A percentile compares a stretch with the other conserved stretches of the same genome.
phyloP scores from a whole-genome alignment of 75 land plant species.

The Selaginella moellendorffii region DNA sequence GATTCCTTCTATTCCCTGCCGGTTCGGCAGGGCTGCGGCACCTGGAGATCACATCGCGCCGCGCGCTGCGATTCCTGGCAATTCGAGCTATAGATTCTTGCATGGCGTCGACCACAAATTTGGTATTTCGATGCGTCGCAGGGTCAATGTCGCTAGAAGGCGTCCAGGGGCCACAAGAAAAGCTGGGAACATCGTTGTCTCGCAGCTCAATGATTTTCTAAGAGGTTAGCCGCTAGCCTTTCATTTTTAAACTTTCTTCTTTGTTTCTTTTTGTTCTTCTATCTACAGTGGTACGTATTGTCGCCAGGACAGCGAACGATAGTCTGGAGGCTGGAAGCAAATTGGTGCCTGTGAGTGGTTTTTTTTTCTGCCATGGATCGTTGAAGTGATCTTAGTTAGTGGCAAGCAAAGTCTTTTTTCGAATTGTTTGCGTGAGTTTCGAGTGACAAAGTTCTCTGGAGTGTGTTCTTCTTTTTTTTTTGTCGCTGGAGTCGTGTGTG shows the following conservation, averaged over 20 bases:
- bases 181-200: background rate
- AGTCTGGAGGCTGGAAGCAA: background rate
- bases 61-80: too few species aligned
- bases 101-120: too few species aligned
- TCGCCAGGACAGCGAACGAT: background rate
- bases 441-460: too few species aligned
- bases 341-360: background rate
- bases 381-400: background rate
- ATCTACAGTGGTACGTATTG: background rate
- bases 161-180: background rate
- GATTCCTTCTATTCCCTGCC: too few species aligned
- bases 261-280: background rate
- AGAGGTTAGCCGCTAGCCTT: too few species aligned
- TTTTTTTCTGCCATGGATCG: background rate
- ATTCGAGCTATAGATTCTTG: too few species aligned
- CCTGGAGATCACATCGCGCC: too few species aligned
- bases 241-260: background rate
- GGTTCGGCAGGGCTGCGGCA: too few species aligned
- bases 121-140: background rate
- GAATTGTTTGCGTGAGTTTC: too few species aligned
- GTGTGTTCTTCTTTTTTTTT: background rate
- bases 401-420: too few species aligned
- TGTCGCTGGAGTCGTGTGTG: background rate
- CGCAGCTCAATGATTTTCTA: background rate
- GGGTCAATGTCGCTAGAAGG: background rate